Base-by-base conservation (phyloP, 805 yeast genomes). In the Wickerhamiella alocasiicola region DNA sequence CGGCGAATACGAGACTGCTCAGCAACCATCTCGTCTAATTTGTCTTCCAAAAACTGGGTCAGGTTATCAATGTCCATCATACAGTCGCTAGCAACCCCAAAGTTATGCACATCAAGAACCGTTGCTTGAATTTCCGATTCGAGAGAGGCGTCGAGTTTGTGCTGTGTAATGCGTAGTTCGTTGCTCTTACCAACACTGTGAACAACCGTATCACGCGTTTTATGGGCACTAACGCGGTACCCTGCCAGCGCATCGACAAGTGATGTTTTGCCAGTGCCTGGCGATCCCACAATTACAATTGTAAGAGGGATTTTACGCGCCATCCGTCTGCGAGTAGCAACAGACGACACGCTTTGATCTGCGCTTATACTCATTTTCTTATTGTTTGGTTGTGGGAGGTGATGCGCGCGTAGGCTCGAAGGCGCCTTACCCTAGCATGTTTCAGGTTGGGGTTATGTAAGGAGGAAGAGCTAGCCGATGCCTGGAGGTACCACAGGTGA, bases 1-100 rank as follows among this genome's bases (percentile, higher is more conserved):
- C 93, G 71, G 46, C 74, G 68, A 49, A 82, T 78, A 45, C 83
- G 70, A 11, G 78, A 69, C 57, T 81, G 93, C 54, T 81, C 88
- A 5, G 74, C 74, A 46, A 82, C 70, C 15, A 79, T 76, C 44
- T 68, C 68, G 51, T 81, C 84, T 55, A 77, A 81, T 53, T 78
- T 83, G 45, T 62, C 67, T 55, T 78, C 81, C 44, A 81, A 65
- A 60, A 72, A 78, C 18, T 67, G 66, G 41, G 71, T 72, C 38
- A 81, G 68, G 46, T 68, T 60, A 2, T 53, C 53, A 29, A 67
- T 63, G 26, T 76, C 71, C 24, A 59, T 47, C 32, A 68, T 70
- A 56, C 78, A 78, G 58, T 81, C 74, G 46, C 79, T 63, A 51
- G 70, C 72, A 49, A 76, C 83, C 31, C 88, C 93, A 53, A 79